These are phyloP conservation scores for Royoungia palumana DNA, from an alignment of 768 basidiomycete genomes.

Conservation along the genomic window DNA sequence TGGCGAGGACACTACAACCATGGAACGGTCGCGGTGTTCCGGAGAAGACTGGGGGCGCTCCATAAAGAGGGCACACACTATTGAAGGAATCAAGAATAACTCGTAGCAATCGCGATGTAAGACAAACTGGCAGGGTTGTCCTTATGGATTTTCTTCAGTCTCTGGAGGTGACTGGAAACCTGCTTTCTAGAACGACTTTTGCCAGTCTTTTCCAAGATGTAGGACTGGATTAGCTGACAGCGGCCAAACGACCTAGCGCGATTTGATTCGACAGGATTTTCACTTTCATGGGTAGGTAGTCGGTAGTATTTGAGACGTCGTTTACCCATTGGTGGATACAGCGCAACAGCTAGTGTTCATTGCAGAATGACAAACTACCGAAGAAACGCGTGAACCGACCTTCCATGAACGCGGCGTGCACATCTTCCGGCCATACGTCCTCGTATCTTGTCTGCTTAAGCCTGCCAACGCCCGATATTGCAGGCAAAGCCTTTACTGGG, in stretches of 20 bases:
- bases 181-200: slow-evolving; percentile 38
- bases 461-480: slow-evolving; percentile 4
- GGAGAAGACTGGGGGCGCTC: slow-evolving; percentile 16
- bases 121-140: slow-evolving; percentile 33
- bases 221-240: slow-evolving; percentile 39
- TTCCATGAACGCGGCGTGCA: slow-evolving; percentile 37
- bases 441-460: slow-evolving; percentile 33
- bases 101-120: neutral
- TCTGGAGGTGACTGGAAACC: slow-evolving; percentile 39
- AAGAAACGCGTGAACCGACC: slow-evolving; percentile 16
- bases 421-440: slow-evolving; percentile 34
- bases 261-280: slow-evolving; percentile 5
- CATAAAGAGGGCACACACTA: slow-evolving; percentile 28
- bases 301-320: slow-evolving; percentile 34
- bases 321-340: slow-evolving; percentile 37
- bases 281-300: slow-evolving; percentile 17
- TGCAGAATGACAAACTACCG: slow-evolving; percentile 2
- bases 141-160: slow-evolving; percentile 34
- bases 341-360: slow-evolving; percentile 21
- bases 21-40: slow-evolving; percentile 6
- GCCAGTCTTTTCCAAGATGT: slow-evolving; percentile 37
- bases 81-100: neutral
- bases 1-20: slow-evolving; percentile 3
- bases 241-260: slow-evolving; percentile 34
- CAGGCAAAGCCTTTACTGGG: neutral